These are phyloP conservation scores for Triglochin maritima DNA, from an alignment of 106 monocot species.

Conservation along the genomic window DNA sequence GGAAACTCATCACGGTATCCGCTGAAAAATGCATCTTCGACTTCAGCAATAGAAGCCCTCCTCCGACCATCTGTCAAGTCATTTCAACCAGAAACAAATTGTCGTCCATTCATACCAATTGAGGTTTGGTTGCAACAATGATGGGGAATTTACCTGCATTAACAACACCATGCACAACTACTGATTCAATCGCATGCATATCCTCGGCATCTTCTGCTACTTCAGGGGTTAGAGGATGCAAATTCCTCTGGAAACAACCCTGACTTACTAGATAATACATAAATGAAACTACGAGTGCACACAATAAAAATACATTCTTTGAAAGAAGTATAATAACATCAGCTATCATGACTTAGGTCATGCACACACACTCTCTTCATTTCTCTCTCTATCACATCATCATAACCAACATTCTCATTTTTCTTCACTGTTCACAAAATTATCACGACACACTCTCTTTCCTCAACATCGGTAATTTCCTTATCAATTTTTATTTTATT, in stretches of 20 bases:
- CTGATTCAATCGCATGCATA: constrained; percentile 44
- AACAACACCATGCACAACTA: constrained; percentile 56
- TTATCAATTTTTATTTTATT: too few species aligned
- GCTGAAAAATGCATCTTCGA: constrained; percentile 26
- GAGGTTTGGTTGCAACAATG: not conserved
- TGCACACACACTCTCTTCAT: too few species aligned
- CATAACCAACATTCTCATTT: too few species aligned
- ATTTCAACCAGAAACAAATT: not conserved
- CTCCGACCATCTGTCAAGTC: constrained; percentile 19
- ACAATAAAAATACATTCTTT: too few species aligned
- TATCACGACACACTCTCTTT: too few species aligned
- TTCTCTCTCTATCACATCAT: too few species aligned
- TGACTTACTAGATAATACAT: not conserved
- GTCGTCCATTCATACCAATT: not conserved
- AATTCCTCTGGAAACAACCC: constrained; percentile 31
- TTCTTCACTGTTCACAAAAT: too few species aligned
- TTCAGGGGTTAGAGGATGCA: constrained; percentile 66
- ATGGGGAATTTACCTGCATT: constrained; percentile 33
- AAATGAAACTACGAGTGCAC: too few species aligned
- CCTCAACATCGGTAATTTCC: too few species aligned
- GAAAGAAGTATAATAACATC: too few species aligned
- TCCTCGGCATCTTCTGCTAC: constrained; percentile 52
- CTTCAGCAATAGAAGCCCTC: constrained; percentile 48
- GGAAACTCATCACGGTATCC: constrained; percentile 17
- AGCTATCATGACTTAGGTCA: too few species aligned